Percentiles rank a stretch among this genome's conserved stretches.
phyloP scores from a whole-genome alignment of 306 rosid genomes.

The Castanea sativa region DNA sequence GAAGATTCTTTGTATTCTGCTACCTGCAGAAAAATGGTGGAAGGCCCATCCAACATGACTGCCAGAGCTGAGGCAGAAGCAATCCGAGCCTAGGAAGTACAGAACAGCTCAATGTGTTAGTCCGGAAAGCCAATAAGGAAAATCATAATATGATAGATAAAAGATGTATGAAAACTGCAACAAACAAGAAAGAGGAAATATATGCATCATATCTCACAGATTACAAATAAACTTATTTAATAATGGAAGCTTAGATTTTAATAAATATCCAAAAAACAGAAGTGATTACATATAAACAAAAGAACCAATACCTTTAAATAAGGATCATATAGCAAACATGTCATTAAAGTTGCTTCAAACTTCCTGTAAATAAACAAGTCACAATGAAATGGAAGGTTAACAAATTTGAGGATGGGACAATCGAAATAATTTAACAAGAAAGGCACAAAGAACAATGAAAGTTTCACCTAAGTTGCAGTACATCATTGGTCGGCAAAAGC shows the following conservation, averaged over 20 bases:
- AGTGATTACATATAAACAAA: conserved; percentile 18
- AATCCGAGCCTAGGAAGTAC: conserved; percentile 58
- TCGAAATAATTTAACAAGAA: not conserved
- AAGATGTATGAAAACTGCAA: not conserved
- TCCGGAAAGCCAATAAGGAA: conserved; percentile 8
- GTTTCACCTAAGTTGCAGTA: conserved; percentile 72
- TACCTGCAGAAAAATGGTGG: conserved; percentile 79
- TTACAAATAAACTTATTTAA: not conserved
- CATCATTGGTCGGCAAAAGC: conserved; percentile 86
- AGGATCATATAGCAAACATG: conserved; percentile 89
- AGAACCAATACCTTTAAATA: conserved; percentile 64
- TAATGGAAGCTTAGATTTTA: not conserved
- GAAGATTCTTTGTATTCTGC: conserved; percentile 81
- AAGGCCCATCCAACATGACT: conserved; percentile 76
- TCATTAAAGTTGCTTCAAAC: too few species aligned
- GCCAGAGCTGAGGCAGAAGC: conserved; percentile 73
- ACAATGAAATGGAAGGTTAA: too few species aligned
- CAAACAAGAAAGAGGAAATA: not conserved
- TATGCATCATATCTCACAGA: not conserved
- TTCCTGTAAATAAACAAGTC: too few species aligned
- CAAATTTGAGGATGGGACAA: too few species aligned
- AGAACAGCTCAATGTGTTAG: conserved; percentile 30
- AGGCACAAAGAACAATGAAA: conserved; percentile 8
- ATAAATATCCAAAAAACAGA: conserved; percentile 2
- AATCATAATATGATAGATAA: not conserved